Percentiles rank a stretch among this genome's conserved stretches.
Conservation (phyloP, 345 rosid species). For the Balakata baccata region DNA sequence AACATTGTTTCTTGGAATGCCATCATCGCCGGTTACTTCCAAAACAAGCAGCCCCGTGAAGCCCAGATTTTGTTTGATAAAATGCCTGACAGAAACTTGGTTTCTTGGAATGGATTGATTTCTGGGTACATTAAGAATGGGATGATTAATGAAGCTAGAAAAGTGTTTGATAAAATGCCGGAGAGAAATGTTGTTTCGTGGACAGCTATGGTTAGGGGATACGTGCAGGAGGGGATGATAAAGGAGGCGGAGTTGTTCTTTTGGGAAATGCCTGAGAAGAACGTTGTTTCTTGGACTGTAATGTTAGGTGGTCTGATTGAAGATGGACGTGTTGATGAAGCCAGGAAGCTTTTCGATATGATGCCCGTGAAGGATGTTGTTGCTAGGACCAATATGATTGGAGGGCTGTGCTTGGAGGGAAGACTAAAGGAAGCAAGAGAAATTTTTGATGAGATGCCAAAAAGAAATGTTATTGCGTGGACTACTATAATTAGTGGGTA, state of each 20-base stretch:
- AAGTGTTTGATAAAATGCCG: slow-evolving; percentile 61
- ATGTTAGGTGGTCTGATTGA: slow-evolving; percentile 72
- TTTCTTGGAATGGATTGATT: slow-evolving; percentile 73
- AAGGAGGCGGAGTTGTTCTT: slow-evolving; percentile 57
- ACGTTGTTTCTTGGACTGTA: slow-evolving; percentile 80
- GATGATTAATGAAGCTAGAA: slow-evolving; percentile 52
- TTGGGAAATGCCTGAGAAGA: slow-evolving; percentile 72
- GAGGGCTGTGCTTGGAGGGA: slow-evolving; percentile 65
- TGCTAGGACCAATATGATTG: slow-evolving; percentile 74
- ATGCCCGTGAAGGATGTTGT: slow-evolving; percentile 77
- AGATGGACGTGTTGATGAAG: slow-evolving; percentile 57
- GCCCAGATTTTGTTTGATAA: slow-evolving; percentile 52
- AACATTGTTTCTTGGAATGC: slow-evolving; percentile 62
- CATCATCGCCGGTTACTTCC: slow-evolving; percentile 49
- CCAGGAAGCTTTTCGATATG: slow-evolving; percentile 49
- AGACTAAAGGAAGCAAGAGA: slow-evolving; percentile 57
- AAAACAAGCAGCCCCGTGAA: slow-evolving; percentile 50
- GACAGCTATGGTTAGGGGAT: slow-evolving; percentile 74
- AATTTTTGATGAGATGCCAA: slow-evolving; percentile 68
- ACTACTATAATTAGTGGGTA: slow-evolving; percentile 73
- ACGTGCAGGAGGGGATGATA: slow-evolving; percentile 55
- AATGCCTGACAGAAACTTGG: slow-evolving; percentile 63
- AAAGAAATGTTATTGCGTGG: slow-evolving; percentile 73
- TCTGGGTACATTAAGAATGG: slow-evolving; percentile 64
- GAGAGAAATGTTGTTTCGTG: slow-evolving; percentile 67